Percentiles rank a stretch among this genome's conserved stretches.
Evolutionary conservation across 2,329 filamentous ascomycete genomes (phyloP).

Genomic region (Hypocrella siamensis): DNA sequence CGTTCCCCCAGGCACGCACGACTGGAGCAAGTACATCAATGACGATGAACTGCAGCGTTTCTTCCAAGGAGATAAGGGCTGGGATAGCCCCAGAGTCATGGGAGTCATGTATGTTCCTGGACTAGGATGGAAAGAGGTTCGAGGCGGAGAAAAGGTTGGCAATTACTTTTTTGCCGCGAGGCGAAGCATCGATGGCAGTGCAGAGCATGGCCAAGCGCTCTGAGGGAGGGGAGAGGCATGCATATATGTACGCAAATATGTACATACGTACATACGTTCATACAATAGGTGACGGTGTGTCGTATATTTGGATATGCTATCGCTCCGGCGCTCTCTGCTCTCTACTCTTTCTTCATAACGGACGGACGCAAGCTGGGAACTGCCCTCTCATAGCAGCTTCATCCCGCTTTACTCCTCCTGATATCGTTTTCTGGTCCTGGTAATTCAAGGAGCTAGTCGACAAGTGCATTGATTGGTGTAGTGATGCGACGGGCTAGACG

Average conservation of each 20-base stretch:
- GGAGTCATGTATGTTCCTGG: conserved; percentile 87
- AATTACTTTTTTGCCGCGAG: conserved; percentile 92
- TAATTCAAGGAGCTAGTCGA: too few relatives aligned
- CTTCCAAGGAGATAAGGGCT: conserved; percentile 37
- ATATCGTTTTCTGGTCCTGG: neutral
- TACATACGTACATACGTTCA: too few relatives aligned
- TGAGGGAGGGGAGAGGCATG: too few relatives aligned
- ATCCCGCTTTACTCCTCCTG: neutral
- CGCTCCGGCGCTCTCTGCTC: too few relatives aligned
- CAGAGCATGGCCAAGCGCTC: neutral
- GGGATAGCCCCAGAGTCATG: conserved; percentile 47
- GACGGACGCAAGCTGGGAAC: too few relatives aligned
- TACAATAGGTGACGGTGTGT: too few relatives aligned
- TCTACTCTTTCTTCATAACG: neutral
- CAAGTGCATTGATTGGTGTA: too few relatives aligned
- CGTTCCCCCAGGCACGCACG: conserved; percentile 84
- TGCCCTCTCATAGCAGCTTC: too few relatives aligned
- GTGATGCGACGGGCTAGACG: too few relatives aligned
- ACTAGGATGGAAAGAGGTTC: conserved; percentile 73
- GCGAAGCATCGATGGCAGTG: conserved; percentile 14
- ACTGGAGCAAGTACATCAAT: conserved; percentile 94
- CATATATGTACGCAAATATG: too few relatives aligned
- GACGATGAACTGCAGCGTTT: conserved; percentile 54
- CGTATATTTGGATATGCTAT: too few relatives aligned
- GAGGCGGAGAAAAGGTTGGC: conserved; percentile 67